Percentiles rank a stretch among this genome's conserved stretches.
phyloP scores from a whole-genome alignment of 371 early-diverging fungal genomes.

The Mortierella sp. region DNA sequence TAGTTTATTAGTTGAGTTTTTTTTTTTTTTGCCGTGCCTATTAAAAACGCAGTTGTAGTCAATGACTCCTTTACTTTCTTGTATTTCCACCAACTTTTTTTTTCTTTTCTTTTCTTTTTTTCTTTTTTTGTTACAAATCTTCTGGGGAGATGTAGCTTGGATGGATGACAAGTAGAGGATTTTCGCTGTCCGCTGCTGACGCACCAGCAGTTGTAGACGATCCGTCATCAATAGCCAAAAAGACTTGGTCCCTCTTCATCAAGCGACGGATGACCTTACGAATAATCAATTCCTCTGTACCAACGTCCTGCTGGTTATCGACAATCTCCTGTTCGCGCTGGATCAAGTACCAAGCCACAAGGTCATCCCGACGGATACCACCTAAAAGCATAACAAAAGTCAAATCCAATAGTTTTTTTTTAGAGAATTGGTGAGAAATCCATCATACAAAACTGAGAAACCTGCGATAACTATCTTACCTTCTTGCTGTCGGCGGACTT shows the following conservation, averaged over 20 bases:
- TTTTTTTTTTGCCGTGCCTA: background rate
- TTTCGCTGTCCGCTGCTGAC: conserved; percentile 39
- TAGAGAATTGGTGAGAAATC: background rate
- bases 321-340: conserved; percentile 78
- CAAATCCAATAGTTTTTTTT: background rate
- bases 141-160: conserved; percentile 54
- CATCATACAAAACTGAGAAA: too few relatives aligned
- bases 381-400: conserved; percentile 42
- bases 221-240: conserved; percentile 48
- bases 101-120: too few relatives aligned
- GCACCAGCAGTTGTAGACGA: conserved; percentile 13
- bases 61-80: background rate
- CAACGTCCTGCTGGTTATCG: conserved; percentile 77
- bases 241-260: conserved; percentile 62
- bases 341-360: conserved; percentile 89
- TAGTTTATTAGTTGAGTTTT: background rate
- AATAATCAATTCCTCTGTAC: conserved; percentile 74
- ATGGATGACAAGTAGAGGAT: conserved; percentile 49
- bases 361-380: conserved; percentile 77
- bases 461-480: conserved; percentile 16
- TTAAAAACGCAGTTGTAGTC: background rate
- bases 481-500: conserved; percentile 66
- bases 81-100: too few relatives aligned
- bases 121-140: conserved; percentile 18
- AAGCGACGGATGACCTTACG: conserved; percentile 85